phyloP scores from a whole-genome alignment of 306 rosid species.

The Dryas alaskensis region DNA sequence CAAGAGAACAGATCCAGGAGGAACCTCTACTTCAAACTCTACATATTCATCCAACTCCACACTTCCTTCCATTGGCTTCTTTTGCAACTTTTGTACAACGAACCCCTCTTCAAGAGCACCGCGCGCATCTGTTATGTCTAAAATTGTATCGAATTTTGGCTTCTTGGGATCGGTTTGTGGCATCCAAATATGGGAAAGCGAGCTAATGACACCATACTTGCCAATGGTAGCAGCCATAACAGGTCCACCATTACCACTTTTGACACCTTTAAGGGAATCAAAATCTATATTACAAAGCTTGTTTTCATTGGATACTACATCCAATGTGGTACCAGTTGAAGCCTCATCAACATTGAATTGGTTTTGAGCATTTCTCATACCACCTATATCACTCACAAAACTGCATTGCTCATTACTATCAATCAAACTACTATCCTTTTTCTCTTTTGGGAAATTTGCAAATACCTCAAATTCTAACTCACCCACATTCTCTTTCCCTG shows the following conservation, averaged over 20 bases:
- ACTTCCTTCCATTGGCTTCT: conserved; percentile 25
- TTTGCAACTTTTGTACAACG: conserved; percentile 55
- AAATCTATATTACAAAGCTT: background rate
- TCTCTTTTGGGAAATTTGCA: conserved; percentile 15
- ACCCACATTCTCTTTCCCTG: conserved; percentile 1
- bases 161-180: conserved; percentile 13
- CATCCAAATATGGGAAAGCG: conserved; percentile 59
- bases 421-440: conserved; percentile 18
- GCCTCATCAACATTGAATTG: background rate
- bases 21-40: conserved; percentile 68
- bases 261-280: conserved; percentile 8
- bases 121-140: conserved; percentile 44
- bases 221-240: conserved; percentile 46
- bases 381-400: conserved; percentile 6
- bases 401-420: conserved; percentile 19
- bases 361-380: background rate
- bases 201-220: conserved; percentile 53
- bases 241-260: conserved; percentile 21
- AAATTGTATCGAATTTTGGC: conserved; percentile 35
- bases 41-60: conserved; percentile 42
- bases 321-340: background rate
- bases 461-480: background rate
- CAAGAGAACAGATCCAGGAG: conserved; percentile 63
- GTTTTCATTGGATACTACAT: conserved; percentile 16
- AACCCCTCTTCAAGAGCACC: conserved; percentile 67